A percentile compares a stretch with the other conserved stretches of the same genome.
Conservation (phyloP, 2,329 filamentous ascomycete species). For the Xylaria sp. region DNA sequence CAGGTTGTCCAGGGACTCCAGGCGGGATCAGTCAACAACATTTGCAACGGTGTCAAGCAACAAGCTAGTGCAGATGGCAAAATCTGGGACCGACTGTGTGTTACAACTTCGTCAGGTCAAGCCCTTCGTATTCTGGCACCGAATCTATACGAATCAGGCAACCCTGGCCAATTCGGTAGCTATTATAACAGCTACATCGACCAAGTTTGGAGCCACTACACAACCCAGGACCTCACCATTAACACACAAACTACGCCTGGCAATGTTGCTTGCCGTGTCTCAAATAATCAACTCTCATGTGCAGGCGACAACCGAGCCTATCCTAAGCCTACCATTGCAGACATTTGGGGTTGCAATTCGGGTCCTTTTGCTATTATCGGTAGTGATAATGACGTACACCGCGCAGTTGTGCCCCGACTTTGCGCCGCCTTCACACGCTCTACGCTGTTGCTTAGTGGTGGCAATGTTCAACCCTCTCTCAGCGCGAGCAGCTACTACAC, state of each 20-base stretch:
- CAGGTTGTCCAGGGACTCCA: slow-evolving; percentile 56
- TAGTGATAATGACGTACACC: slow-evolving; percentile 54
- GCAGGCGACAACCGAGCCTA: slow-evolving; percentile 56
- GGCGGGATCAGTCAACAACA: slow-evolving; percentile 49
- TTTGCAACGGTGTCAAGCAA: slow-evolving; percentile 54
- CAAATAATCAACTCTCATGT: slow-evolving; percentile 52
- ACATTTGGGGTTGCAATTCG: slow-evolving; percentile 64
- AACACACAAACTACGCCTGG: slow-evolving; percentile 56
- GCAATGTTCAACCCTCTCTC: slow-evolving; percentile 57
- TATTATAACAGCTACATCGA: slow-evolving; percentile 60
- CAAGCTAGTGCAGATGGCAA: slow-evolving; percentile 53
- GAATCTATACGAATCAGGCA: slow-evolving; percentile 53
- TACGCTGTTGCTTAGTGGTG: slow-evolving; percentile 58
- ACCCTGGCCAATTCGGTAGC: slow-evolving; percentile 50
- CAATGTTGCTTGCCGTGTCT: slow-evolving; percentile 54
- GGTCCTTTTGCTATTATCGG: slow-evolving; percentile 56
- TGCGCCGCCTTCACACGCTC: slow-evolving; percentile 61
- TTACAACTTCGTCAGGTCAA: slow-evolving; percentile 50
- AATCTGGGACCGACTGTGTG: slow-evolving; percentile 58
- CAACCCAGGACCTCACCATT: slow-evolving; percentile 52
- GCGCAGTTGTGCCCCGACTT: slow-evolving; percentile 58
- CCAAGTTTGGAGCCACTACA: slow-evolving; percentile 57
- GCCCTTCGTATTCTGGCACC: slow-evolving; percentile 60
- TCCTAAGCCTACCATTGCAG: slow-evolving; percentile 54
- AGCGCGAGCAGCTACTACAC: slow-evolving; percentile 56